Evolutionary conservation across 257 asterid genomes (phyloP).

Genomic region (Henckelia pumila): DNA sequence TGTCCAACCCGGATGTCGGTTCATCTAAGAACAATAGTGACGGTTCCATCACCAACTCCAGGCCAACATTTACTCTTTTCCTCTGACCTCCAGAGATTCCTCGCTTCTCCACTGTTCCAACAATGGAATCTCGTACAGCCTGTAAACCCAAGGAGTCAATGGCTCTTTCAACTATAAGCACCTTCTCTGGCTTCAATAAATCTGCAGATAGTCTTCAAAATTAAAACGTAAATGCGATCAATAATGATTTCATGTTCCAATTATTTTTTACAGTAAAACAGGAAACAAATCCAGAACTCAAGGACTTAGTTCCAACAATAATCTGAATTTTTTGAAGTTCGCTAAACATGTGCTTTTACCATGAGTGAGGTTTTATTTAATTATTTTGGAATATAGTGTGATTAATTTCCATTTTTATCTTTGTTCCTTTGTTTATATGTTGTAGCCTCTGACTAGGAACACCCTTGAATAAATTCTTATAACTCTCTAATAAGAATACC

Average conservation of each 20-base stretch:
- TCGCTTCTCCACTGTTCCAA: constrained; percentile 63
- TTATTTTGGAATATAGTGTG: background rate
- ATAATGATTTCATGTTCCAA: constrained; percentile 20
- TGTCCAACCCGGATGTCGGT: constrained; percentile 64
- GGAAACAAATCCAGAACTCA: constrained; percentile 2
- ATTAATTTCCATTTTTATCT: background rate
- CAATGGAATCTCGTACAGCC: constrained; percentile 49
- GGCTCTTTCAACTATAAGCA: constrained; percentile 56
- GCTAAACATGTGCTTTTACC: background rate
- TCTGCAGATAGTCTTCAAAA: constrained; percentile 60
- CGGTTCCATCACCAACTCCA: constrained; percentile 64
- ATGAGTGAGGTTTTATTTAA: background rate
- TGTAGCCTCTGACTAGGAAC: background rate
- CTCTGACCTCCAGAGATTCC: constrained; percentile 70
- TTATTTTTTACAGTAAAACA: background rate
- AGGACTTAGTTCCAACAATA: background rate
- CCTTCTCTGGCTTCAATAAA: constrained; percentile 55
- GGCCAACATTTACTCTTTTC: constrained; percentile 62
- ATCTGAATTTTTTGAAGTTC: background rate
- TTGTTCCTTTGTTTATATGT: background rate
- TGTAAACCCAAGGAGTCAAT: constrained; percentile 59
- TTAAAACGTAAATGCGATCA: constrained; percentile 35
- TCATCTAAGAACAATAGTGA: constrained; percentile 57
- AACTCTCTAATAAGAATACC: background rate
- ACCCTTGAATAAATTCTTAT: background rate